Base-by-base conservation (phyloP, 768 basidiomycete genomes). In the Fomitopsis pulvina region DNA sequence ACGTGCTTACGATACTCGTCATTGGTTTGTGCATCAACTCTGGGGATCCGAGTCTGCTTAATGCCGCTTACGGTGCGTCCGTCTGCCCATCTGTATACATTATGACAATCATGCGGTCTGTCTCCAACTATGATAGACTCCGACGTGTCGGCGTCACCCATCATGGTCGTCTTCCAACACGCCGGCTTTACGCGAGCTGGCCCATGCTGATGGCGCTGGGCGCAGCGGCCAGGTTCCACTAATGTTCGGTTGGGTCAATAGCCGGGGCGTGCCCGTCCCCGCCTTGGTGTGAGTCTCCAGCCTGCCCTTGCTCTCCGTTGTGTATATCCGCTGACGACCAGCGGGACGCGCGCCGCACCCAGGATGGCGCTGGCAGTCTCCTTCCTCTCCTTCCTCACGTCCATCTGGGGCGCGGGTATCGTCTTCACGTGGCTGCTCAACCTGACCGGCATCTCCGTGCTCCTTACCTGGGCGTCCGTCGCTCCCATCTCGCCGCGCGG, bases 11-110 rank as follows among this genome's bases (percentile, higher is more conserved):
- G 7, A 77, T 85, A 52, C 63, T 83, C 41, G 79, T 81, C 11
- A 84, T 86, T 49, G 83, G 82, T 26, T 60, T 84, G 27, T 78
- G 80, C 55, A 80, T 85, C 63, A 81, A 80, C 61, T 77, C 77
- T 60, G 65, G 71, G 39, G 80, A 84, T 58, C 70, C 72, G 34
- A 77, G 72, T 7, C 66, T 84, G 2, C 67, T 78, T 2, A 74
- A 59, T 8, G 72, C 78, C 22, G 72, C 74, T 3, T 67, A 58
- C 40, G 63, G n/a, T n/a, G n/a, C n/a, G n/a, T n/a, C n/a, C n/a
- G n/a, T n/a, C n/a, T n/a, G n/a, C n/a, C n/a, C n/a, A n/a, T n/a
- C n/a, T n/a, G n/a, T n/a, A n/a, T n/a, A n/a, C n/a, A n/a, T n/a
- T n/a, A n/a, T n/a, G n/a, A n/a, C n/a, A n/a, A n/a, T n/a, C n/a